Evolutionary conservation across 164 flowering plant species (phyloP), one percentile per base, ranked within the genome.

Genomic region (Cinnamomum chago): DNA sequence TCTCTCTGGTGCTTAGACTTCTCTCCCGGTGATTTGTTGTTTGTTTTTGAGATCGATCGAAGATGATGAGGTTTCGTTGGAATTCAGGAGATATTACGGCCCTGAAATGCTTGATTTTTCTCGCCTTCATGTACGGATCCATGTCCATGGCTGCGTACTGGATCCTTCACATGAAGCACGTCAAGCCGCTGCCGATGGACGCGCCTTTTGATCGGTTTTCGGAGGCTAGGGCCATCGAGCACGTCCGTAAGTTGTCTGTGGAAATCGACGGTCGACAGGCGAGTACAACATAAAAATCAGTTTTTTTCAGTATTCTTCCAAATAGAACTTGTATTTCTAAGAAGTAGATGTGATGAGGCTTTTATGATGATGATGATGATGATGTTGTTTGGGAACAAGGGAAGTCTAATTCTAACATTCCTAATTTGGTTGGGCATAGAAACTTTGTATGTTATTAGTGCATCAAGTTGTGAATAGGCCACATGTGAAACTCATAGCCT

Each of bases 251-350:
- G 2, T 71, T 95, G 76, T 22, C 98, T 23, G 20, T 89, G 51
- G 91, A 91, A n/a, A 94, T 94, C 78, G 89, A 77, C 55, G 88
- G 93, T 60, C 99, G 98, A 24, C 98, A 95, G 82, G 99, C 35
- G 35, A 30, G 35, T 30, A 30, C 3, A 30, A 30, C 35, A 30
- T 30, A 30, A 30, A 30, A 5, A 30, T 92, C 55, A 78, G 90
- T 76, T 5, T 72, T 20, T 30, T 30, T 30, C 35, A 30, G 18
- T 68, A 6, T 10, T 27, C 40, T 3, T 68, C 25, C 20, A 30
- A 9, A 3, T 35, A 20, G 3, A 17, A 24, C 18, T 17, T 15
- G 18, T 12, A 10, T 25, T 25, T 25, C 13, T 4, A 30, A 0
- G 12, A 11, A 11, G 4, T 22, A 3, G 23, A 64, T 7, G 24